Base-by-base conservation (phyloP, 2,329 filamentous ascomycete genomes). In the Colletotrichum euphorbiae region DNA sequence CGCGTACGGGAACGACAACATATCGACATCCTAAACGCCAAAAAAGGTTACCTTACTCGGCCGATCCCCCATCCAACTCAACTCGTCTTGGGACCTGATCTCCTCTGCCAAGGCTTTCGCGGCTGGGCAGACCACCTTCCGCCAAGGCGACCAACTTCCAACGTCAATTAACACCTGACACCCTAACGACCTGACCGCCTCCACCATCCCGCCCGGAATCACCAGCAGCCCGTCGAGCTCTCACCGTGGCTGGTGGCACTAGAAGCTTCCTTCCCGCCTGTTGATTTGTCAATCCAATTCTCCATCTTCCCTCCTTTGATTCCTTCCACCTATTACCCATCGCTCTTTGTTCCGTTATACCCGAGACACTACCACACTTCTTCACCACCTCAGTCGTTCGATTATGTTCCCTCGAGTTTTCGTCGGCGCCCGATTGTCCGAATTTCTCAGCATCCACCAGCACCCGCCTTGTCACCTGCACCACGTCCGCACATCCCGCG, bases 241-340 rank as follows among this genome's bases (percentile, higher is more conserved):
- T 45, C 12, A 55, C 31, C 11, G 31, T 40, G 31, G 7, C 50
- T 9, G 24, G 36, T 52, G 36, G 19, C 19, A 60, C 40, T 33
- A 40, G 43, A 33, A 51, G 17, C 12, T 50, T 42, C 42, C 4
- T 57, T 7, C 17, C 46, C 2, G 24, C 3, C 28, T 13, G 21
- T 55, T 65, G 61, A 65, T 65, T 69, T 66, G 66, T 65, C 66
- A 66, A 43, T 21, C 15, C 21, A 50, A 12, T 9, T 52, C 19
- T 31, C 59, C 42, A 48, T 43, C 52, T 28, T 43, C 50, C 36
- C 63, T 21, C n/a, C 48, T 5, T 46, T 13, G n/a, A 11, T 21
- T 28, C 54, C 21, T 48, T 42, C 7, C n/a, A 52, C 55, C 48
- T 42, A 43, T 51, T 50, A 38, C 21, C 61, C 58, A 52, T 38